Conservation (phyloP, 257 asterid genomes). For the Nicotiana sylvestris region DNA sequence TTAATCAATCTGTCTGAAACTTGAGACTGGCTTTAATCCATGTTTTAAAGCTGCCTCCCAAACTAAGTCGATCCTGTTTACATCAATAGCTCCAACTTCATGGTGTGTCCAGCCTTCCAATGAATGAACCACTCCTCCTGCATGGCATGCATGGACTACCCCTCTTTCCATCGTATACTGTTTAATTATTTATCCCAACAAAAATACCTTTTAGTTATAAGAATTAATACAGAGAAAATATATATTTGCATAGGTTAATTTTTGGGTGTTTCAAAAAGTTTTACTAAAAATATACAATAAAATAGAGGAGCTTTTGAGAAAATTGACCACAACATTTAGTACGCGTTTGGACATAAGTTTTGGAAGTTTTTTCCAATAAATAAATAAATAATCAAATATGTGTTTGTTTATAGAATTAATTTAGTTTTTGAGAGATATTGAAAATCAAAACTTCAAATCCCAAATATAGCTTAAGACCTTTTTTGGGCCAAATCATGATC, state of each 20-base stretch:
- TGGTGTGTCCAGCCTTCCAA: slow-evolving; percentile 88
- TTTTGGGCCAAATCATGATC: no score
- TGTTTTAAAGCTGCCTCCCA: slow-evolving; percentile 86
- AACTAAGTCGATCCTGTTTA: slow-evolving; percentile 66
- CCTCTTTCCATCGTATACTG: slow-evolving; percentile 97
- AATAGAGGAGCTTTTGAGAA: no score
- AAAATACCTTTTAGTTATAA: neutral
- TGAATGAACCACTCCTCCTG: slow-evolving; percentile 78
- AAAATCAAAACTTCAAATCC: no score
- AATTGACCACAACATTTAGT: no score
- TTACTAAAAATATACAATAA: neutral
- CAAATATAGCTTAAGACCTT: no score
- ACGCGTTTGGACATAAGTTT: no score
- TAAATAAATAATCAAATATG: no score
- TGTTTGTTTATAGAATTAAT: no score
- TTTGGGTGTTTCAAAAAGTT: no score
- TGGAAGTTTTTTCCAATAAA: no score
- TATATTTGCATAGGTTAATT: no score
- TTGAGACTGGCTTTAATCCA: slow-evolving; percentile 65
- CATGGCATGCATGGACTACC: slow-evolving; percentile 92
- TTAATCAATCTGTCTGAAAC: slow-evolving; percentile 6
- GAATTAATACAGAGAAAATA: neutral
- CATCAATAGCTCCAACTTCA: slow-evolving; percentile 89
- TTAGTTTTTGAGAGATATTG: no score
- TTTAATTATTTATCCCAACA: slow-evolving; percentile 26